Conservation (phyloP, 371 early-diverging fungal genomes). For the Scutellospora calospora region DNA sequence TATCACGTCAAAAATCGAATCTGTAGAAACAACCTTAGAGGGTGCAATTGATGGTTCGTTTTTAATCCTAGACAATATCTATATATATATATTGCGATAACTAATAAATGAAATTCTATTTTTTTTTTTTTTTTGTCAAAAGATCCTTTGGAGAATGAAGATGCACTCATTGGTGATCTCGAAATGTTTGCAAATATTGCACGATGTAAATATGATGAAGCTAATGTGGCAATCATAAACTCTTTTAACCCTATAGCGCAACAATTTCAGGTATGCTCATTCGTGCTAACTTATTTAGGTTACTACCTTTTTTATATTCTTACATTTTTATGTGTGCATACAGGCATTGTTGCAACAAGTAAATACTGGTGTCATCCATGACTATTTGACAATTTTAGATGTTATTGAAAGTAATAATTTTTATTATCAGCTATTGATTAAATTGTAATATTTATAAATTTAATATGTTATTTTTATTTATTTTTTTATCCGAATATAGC, state of each 20-base stretch:
- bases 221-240: conserved; percentile 62
- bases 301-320: background rate
- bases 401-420: conserved; percentile 64
- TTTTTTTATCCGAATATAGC: conserved; percentile 43
- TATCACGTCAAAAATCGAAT: conserved; percentile 63
- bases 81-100: background rate
- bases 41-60: conserved; percentile 69
- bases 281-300: background rate
- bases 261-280: conserved; percentile 65
- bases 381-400: conserved; percentile 59
- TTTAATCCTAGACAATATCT: background rate
- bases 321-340: background rate
- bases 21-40: conserved; percentile 66
- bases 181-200: conserved; percentile 79
- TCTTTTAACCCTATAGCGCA: conserved; percentile 72
- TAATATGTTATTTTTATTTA: background rate
- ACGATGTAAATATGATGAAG: conserved; percentile 75
- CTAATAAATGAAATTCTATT: background rate
- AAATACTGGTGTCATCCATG: conserved; percentile 48
- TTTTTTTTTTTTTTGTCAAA: background rate
- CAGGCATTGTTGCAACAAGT: conserved; percentile 54
- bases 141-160: conserved; percentile 81
- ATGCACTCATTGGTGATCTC: conserved; percentile 72
- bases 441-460: conserved; percentile 23
- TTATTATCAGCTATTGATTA: conserved; percentile 32